phyloP scores from a whole-genome alignment of 2,329 filamentous ascomycete species.

The Elsinoe australis region DNA sequence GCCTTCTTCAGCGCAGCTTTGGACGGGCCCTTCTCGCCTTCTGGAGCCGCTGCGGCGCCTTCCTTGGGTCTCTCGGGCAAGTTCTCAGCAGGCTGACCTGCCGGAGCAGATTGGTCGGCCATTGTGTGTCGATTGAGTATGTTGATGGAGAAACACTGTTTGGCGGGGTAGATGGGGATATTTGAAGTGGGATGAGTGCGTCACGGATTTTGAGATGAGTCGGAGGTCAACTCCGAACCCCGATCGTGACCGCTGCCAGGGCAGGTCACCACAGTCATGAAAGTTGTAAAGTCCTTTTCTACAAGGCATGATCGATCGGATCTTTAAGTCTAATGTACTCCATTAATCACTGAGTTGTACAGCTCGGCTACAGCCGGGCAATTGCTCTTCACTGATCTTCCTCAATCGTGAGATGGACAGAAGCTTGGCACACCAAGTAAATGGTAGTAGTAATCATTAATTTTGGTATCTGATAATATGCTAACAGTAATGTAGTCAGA shows the following conservation, averaged over 20 bases:
- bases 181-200: constrained; percentile 13
- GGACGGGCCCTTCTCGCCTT: constrained; percentile 46
- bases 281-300: too few species aligned
- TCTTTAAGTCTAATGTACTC: too few species aligned
- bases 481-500: too few species aligned
- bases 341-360: too few species aligned
- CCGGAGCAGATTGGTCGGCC: constrained; percentile 23
- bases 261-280: neutral
- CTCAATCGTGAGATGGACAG: too few species aligned
- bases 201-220: constrained; percentile 13
- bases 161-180: constrained; percentile 9
- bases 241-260: constrained; percentile 1
- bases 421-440: too few species aligned
- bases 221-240: constrained; percentile 5
- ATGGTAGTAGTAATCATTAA: too few species aligned
- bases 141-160: neutral
- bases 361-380: too few species aligned
- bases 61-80: constrained; percentile 29
- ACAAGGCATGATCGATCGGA: neutral
- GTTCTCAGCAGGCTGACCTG: constrained; percentile 19
- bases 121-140: constrained; percentile 17
- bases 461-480: too few species aligned
- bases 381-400: too few species aligned
- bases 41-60: constrained; percentile 24
- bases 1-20: constrained; percentile 83